A percentile compares a stretch with the other conserved stretches of the same genome.
Conservation (phyloP, 768 basidiomycete species). For the Trametopsis cervina region DNA sequence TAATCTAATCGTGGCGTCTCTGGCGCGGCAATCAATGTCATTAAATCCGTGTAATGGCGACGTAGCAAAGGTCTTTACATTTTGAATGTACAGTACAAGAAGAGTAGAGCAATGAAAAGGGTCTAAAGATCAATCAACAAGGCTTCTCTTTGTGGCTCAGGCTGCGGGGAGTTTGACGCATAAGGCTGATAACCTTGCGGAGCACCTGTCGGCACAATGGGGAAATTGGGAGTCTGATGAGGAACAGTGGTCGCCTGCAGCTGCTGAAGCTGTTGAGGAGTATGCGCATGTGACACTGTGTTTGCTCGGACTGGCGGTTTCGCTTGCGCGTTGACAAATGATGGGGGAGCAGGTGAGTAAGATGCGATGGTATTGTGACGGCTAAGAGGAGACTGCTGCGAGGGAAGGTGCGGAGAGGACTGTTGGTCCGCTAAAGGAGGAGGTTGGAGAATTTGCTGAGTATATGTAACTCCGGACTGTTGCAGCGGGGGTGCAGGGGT, state of each 20-base stretch:
- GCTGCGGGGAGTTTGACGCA: constrained; percentile 37
- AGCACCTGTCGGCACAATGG: constrained; percentile 50
- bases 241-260: constrained; percentile 20
- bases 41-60: no score
- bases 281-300: constrained; percentile 22
- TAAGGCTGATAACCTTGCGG: constrained; percentile 51
- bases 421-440: constrained; percentile 16
- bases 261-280: constrained; percentile 24
- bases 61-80: no score
- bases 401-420: constrained; percentile 8
- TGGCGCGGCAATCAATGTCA: no score
- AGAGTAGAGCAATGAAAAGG: not conserved
- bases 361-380: constrained; percentile 23
- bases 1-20: no score
- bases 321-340: constrained; percentile 16
- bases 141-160: constrained; percentile 59
- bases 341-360: constrained; percentile 18
- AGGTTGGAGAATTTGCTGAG: not conserved
- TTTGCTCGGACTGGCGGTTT: constrained; percentile 21
- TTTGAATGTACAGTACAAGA: not conserved
- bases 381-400: constrained; percentile 9
- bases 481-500: constrained; percentile 11
- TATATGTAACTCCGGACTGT: constrained; percentile 1
- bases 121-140: constrained; percentile 37
- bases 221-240: constrained; percentile 49